phyloP scores from a whole-genome alignment of 805 yeast genomes.

The Huiozyma sinensis region DNA sequence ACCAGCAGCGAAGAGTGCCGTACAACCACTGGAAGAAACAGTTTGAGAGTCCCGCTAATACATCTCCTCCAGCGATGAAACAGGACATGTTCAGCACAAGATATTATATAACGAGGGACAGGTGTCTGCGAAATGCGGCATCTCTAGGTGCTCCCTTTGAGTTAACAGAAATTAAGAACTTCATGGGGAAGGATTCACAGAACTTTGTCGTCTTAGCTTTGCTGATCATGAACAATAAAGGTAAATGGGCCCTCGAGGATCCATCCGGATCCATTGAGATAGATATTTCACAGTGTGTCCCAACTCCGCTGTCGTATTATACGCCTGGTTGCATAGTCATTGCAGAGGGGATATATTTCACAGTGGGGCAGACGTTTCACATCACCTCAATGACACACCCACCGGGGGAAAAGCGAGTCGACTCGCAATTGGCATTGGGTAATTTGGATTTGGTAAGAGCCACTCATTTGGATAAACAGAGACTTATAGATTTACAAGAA shows the following conservation, averaged over 20 bases:
- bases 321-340: slow-evolving; percentile 68
- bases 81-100: slow-evolving; percentile 41
- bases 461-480: slow-evolving; percentile 49
- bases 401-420: slow-evolving; percentile 67
- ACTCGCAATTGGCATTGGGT: slow-evolving; percentile 62
- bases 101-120: slow-evolving; percentile 54
- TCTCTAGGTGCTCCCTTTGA: slow-evolving; percentile 38
- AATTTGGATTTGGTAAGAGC: slow-evolving; percentile 56
- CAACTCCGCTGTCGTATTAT: slow-evolving; percentile 55
- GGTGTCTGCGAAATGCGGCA: slow-evolving; percentile 63
- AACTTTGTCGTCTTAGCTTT: slow-evolving; percentile 73
- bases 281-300: slow-evolving; percentile 50
- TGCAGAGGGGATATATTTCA: slow-evolving; percentile 76
- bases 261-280: slow-evolving; percentile 63
- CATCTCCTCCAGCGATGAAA: slow-evolving; percentile 23
- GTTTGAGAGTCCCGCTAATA: slow-evolving; percentile 29
- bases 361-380: slow-evolving; percentile 55
- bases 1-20: slow-evolving; percentile 49
- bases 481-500: slow-evolving; percentile 43
- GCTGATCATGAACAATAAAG: slow-evolving; percentile 49
- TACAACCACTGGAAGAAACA: slow-evolving; percentile 57
- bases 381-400: slow-evolving; percentile 78
- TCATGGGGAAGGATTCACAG: slow-evolving; percentile 74
- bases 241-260: slow-evolving; percentile 73
- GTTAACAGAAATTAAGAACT: slow-evolving; percentile 67